Base-by-base conservation (phyloP, 2,329 filamentous ascomycete species). In the Tolypocladium endophyticum region DNA sequence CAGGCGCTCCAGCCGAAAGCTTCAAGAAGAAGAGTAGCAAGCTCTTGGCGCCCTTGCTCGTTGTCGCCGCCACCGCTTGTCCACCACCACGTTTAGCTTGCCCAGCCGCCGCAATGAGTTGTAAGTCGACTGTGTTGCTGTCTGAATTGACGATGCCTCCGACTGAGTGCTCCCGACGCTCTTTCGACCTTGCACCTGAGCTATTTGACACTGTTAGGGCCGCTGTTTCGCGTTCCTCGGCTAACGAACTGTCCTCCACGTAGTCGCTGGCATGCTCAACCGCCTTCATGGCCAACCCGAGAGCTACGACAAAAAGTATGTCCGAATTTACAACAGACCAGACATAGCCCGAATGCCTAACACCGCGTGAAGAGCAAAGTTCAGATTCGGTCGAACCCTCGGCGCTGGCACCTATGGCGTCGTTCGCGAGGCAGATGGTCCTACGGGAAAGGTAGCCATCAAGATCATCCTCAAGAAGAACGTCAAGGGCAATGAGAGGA, bases 381-480 rank as follows among this genome's bases (percentile, higher is more conserved):
- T 99, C 76, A 87, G 83, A 67, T 96, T 99, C 75, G 94, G 94
- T 69, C 87, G 88, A 73, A 97, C 93, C 30, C 84, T 99, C 61
- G 94, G 94, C 71, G 94, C 94, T 63, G 94, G 94, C 68, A 99
- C 94, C 69, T 99, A 99, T 81, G 94, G 94, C 71, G 96, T 99
- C 70, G 94, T 99, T 70, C 87, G 94, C 68, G 94, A 99, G 77
- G 94, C 94, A 62, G 92, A 97, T 63, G 84, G 90, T 66, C 85
- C 88, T 50, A 82, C 83, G 25, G 90, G 91, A 73, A 84, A 96
- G 80, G 92, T 96, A 62, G 94, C 94, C 47, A 85, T 99, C 76
- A 99, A 99, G 82, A 97, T 99, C 73, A 99, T 99, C 74, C 80
- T 97, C 70, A 99, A 99, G 84, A 97, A 96, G 81, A 97, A 96